Conservation (phyloP, 306 rosid genomes). For the Fragaria vesca region DNA sequence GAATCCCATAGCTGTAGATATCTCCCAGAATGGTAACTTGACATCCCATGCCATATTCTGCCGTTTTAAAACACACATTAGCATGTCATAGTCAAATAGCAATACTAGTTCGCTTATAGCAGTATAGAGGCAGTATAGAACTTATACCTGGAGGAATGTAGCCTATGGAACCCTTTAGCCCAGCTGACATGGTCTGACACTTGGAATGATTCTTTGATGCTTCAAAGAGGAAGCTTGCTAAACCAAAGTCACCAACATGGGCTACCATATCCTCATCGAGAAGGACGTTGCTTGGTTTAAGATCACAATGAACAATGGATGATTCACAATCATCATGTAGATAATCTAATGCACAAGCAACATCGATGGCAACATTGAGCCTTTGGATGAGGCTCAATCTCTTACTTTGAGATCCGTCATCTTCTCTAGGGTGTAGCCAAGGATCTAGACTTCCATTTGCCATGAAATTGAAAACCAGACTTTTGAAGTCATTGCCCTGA, state of each 20-base stretch:
- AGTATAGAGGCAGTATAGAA: neutral
- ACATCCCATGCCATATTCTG: slow-evolving; percentile 37
- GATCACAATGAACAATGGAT: slow-evolving; percentile 36
- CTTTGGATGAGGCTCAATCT: slow-evolving; percentile 36
- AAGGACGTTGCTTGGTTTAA: slow-evolving; percentile 36
- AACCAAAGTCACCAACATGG: slow-evolving; percentile 32
- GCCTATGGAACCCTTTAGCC: slow-evolving; percentile 36
- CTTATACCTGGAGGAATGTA: slow-evolving; percentile 18
- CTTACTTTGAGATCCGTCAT: neutral
- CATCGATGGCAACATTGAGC: slow-evolving; percentile 30
- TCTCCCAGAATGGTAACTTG: slow-evolving; percentile 30
- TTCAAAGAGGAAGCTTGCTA: slow-evolving; percentile 28
- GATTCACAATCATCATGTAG: slow-evolving; percentile 32
- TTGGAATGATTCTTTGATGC: slow-evolving; percentile 21
- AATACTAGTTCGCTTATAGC: neutral
- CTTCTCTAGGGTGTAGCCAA: slow-evolving; percentile 31
- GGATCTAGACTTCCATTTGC: slow-evolving; percentile 32
- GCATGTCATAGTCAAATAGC: neutral
- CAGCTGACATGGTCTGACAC: slow-evolving; percentile 4
- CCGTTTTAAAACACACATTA: neutral
- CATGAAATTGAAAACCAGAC: slow-evolving; percentile 40
- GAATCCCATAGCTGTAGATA: slow-evolving; percentile 34
- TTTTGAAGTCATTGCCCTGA: slow-evolving; percentile 40
- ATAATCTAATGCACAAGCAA: slow-evolving; percentile 39
- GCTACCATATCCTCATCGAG: slow-evolving; percentile 26